Evolutionary conservation across 2,329 filamentous ascomycete species (phyloP).

Genomic region (Trichoderma brevicompactum): DNA sequence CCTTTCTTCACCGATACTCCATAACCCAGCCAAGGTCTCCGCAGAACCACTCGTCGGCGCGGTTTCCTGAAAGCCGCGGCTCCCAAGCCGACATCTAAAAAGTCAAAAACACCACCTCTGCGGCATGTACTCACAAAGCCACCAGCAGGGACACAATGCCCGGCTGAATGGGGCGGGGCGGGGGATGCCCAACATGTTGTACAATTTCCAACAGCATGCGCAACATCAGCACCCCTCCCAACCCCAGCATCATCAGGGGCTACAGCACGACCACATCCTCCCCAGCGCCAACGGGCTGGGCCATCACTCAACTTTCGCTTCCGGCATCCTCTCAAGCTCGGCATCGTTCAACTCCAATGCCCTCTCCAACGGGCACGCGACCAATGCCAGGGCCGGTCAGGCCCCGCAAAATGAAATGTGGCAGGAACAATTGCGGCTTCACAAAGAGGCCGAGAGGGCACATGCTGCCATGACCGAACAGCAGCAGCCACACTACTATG

Average conservation of each 20-base stretch:
- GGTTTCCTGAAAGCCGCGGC: conserved; percentile 28
- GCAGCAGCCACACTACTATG: conserved; percentile 71
- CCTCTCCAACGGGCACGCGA: conserved; percentile 62
- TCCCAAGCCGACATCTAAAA: conserved; percentile 31
- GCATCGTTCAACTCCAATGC: conserved; percentile 61
- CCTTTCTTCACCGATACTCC: conserved; percentile 27
- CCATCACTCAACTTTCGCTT: conserved; percentile 46
- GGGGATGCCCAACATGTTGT: conserved; percentile 69
- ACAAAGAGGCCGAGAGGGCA: conserved; percentile 74
- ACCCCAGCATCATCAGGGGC: conserved; percentile 64
- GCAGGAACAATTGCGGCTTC: conserved; percentile 83
- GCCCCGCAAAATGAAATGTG: conserved; percentile 71
- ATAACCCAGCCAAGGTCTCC: conserved; percentile 33
- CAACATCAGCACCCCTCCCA: conserved; percentile 67
- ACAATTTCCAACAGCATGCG: conserved; percentile 68
- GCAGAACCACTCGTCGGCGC: conserved; percentile 40
- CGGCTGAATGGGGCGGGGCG: conserved; percentile 66
- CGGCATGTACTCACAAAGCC: conserved; percentile 75
- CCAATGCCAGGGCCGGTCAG: conserved; percentile 54
- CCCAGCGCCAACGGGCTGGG: conserved; percentile 59
- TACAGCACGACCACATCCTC: conserved; percentile 62
- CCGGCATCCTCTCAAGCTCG: conserved; percentile 62
- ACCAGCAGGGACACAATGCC: conserved; percentile 73
- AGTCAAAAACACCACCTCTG: conserved; percentile 31
- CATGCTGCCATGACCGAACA: conserved; percentile 72